phyloP scores from a whole-genome alignment of 1,139 yeast genomes.

The Kodamaea fungicola region DNA sequence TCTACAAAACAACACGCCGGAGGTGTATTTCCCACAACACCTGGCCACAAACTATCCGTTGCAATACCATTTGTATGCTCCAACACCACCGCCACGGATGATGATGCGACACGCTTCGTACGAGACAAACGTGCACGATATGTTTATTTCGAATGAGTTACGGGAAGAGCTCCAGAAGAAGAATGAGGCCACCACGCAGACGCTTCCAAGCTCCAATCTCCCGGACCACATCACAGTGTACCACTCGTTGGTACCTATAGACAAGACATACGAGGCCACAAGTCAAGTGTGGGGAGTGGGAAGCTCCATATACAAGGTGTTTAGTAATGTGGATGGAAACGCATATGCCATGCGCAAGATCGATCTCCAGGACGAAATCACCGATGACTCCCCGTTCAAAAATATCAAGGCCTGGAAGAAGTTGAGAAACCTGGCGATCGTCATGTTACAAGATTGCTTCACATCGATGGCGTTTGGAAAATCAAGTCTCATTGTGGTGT shows the following conservation, averaged over 20 bases:
- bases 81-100: slow-evolving; percentile 76
- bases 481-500: slow-evolving; percentile 33
- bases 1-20: slow-evolving; percentile 14
- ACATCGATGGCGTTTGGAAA: slow-evolving; percentile 87
- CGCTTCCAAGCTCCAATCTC: slow-evolving; percentile 54
- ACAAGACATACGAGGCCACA: slow-evolving; percentile 51
- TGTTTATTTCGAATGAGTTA: slow-evolving; percentile 71
- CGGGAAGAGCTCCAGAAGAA: slow-evolving; percentile 70
- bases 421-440: slow-evolving; percentile 60
- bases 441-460: slow-evolving; percentile 74
- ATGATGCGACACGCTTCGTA: slow-evolving; percentile 59
- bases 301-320: slow-evolving; percentile 72
- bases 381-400: slow-evolving; percentile 50
- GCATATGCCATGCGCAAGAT: slow-evolving; percentile 74
- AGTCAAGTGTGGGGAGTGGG: slow-evolving; percentile 59
- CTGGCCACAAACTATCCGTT: slow-evolving; percentile 49
- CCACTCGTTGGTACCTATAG: slow-evolving; percentile 85
- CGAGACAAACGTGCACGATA: slow-evolving; percentile 63
- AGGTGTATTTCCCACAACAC: slow-evolving; percentile 20
- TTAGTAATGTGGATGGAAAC: slow-evolving; percentile 74
- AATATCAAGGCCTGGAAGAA: slow-evolving; percentile 45
- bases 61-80: slow-evolving; percentile 88
- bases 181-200: slow-evolving; percentile 79
- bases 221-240: slow-evolving; percentile 80
- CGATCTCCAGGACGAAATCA: slow-evolving; percentile 44